Evolutionary conservation across 1,139 yeast genomes (phyloP).

Genomic region (Saccharomyces uvarum): DNA sequence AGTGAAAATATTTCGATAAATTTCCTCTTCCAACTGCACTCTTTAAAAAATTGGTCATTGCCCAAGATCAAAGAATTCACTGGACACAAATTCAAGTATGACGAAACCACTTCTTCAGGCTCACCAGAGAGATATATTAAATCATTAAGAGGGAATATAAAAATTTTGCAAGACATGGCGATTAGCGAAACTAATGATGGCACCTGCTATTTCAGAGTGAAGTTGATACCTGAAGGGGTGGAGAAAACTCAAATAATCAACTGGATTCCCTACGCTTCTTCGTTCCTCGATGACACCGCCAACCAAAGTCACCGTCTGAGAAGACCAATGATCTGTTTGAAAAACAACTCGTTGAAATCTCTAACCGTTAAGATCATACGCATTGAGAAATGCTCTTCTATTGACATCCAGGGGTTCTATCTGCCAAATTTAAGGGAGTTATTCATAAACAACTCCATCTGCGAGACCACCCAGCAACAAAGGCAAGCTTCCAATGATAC

Average conservation of each 20-base stretch:
- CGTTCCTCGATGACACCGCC: constrained; percentile 1
- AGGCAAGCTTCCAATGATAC: constrained; percentile 8
- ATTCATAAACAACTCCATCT: not conserved
- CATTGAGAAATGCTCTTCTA: constrained; percentile 9
- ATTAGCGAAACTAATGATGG: constrained; percentile 21
- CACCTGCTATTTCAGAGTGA: constrained; percentile 20
- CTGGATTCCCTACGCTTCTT: constrained; percentile 16
- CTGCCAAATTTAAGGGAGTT: constrained; percentile 16
- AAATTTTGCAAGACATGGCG: constrained; percentile 15
- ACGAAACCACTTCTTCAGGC: constrained; percentile 15
- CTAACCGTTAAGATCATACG: constrained; percentile 16
- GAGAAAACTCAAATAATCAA: constrained; percentile 15
- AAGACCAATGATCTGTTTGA: constrained; percentile 21
- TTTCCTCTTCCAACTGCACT: constrained; percentile 18
- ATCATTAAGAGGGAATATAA: constrained; percentile 14
- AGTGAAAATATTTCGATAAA: constrained; percentile 11
- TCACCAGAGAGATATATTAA: constrained; percentile 12
- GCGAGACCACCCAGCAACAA: not conserved
- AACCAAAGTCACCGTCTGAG: constrained; percentile 2
- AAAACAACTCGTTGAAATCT: constrained; percentile 13
- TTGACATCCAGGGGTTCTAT: constrained; percentile 20
- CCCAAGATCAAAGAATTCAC: constrained; percentile 17
- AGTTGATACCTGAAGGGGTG: constrained; percentile 22
- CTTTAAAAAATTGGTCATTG: constrained; percentile 22
- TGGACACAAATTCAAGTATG: constrained; percentile 25